These are phyloP conservation scores for Aegilops speltoides DNA, from an alignment of 176 grass and related monocot species.

Conservation along the genomic window DNA sequence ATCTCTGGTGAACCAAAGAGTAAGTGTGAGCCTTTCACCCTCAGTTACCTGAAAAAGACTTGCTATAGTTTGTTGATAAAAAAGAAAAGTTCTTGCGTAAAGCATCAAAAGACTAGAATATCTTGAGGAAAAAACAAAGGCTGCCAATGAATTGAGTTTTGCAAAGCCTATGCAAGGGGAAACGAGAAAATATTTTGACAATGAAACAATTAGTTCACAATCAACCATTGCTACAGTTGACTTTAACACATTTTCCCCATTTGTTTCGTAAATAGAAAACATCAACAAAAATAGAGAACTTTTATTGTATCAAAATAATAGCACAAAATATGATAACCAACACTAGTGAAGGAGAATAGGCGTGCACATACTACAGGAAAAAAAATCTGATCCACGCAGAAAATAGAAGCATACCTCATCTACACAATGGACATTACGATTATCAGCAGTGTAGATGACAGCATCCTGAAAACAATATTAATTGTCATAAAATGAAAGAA, in stretches of 20 bases:
- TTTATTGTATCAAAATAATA: neutral
- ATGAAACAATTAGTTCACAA: neutral
- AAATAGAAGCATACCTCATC: conserved; percentile 63
- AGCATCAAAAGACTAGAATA: conserved; percentile 1
- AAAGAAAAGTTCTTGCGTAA: neutral
- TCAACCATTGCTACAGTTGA: neutral
- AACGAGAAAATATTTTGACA: neutral
- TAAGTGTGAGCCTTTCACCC: conserved; percentile 92
- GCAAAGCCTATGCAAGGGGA: neutral
- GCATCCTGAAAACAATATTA: conserved; percentile 64
- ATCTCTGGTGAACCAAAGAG: conserved; percentile 87
- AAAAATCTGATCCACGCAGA: neutral
- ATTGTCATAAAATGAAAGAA: conserved; percentile 10
- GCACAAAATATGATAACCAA: neutral
- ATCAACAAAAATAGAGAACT: neutral
- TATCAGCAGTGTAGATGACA: conserved; percentile 85
- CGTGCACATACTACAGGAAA: neutral
- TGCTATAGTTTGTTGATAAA: conserved; percentile 32
- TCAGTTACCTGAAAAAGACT: conserved; percentile 62
- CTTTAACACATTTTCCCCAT: neutral
- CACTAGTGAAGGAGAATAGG: neutral
- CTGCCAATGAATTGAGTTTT: neutral
- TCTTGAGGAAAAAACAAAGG: conserved; percentile 14
- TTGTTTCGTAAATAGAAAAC: neutral
- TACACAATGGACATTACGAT: conserved; percentile 75